Conservation (phyloP, 805 yeast species). For the Citeromyces matritensis region DNA sequence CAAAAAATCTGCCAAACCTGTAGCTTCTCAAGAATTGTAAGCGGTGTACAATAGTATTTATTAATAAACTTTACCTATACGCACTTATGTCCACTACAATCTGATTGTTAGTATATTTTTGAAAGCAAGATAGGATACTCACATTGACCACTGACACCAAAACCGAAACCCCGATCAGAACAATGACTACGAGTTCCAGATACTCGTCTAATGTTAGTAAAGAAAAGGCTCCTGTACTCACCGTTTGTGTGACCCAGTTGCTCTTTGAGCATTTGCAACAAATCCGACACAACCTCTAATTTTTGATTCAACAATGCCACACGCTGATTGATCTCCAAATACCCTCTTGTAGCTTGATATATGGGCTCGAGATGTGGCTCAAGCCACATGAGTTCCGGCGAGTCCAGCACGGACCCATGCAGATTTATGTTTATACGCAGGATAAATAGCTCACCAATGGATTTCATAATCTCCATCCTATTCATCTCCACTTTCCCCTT, state of each 20-base stretch:
- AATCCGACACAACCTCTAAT: slow-evolving; percentile 83
- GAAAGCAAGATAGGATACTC: slow-evolving; percentile 4
- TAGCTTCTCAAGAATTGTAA: slow-evolving; percentile 47
- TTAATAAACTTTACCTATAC: slow-evolving; percentile 2
- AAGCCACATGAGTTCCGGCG: slow-evolving; percentile 98
- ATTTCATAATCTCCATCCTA: slow-evolving; percentile 90
- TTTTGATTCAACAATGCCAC: slow-evolving; percentile 84
- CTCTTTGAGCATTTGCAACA: slow-evolving; percentile 91
- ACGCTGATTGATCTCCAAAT: slow-evolving; percentile 87
- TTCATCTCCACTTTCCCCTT: slow-evolving; percentile 93
- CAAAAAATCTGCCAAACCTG: slow-evolving; percentile 35
- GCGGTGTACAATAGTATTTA: slow-evolving; percentile 4
- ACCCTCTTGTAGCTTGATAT: slow-evolving; percentile 93
- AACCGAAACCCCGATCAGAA: slow-evolving; percentile 85
- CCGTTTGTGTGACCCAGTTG: slow-evolving; percentile 89
- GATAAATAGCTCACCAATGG: slow-evolving; percentile 91
- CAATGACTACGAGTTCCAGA: slow-evolving; percentile 79
- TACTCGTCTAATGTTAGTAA: slow-evolving; percentile 40
- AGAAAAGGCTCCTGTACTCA: slow-evolving; percentile 2
- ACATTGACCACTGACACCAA: slow-evolving; percentile 78
- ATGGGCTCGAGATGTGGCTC: slow-evolving; percentile 97
- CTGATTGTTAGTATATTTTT: slow-evolving; percentile 2
- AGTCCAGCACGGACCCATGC: slow-evolving; percentile 82
- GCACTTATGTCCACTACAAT: slow-evolving; percentile 15
- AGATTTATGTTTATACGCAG: slow-evolving; percentile 67